Conservation (phyloP, 768 basidiomycete genomes). For the Hygrophoropsis aurantiaca region DNA sequence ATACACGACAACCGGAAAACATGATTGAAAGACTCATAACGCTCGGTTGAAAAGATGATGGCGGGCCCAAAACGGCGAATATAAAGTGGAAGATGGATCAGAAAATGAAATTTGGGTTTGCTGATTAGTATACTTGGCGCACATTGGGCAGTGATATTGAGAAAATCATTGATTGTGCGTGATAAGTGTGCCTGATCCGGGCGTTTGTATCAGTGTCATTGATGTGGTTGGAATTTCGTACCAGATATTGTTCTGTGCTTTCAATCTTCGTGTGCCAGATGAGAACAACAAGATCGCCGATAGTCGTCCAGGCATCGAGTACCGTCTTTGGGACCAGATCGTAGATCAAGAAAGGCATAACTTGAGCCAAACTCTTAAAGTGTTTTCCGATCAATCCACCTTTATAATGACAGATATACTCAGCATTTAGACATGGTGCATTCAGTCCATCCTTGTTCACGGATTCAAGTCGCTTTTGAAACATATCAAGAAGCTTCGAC, state of each 20-base stretch:
- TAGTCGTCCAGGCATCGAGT: conserved; percentile 28
- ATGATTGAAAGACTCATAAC: conserved; percentile 27
- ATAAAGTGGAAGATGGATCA: conserved; percentile 24
- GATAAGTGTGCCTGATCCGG: conserved; percentile 6
- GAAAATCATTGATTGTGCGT: conserved; percentile 22
- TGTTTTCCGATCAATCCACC: conserved; percentile 17
- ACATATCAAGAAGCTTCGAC: conserved; percentile 2
- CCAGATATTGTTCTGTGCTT: conserved; percentile 34
- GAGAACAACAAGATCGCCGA: conserved; percentile 34
- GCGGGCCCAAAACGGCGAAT: conserved; percentile 28
- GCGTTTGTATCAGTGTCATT: background rate
- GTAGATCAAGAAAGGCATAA: conserved; percentile 11
- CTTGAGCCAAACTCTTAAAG: conserved; percentile 17
- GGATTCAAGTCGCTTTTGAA: conserved; percentile 4
- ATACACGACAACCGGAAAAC: conserved; percentile 24
- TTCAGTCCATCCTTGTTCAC: conserved; percentile 13
- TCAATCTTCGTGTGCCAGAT: conserved; percentile 44
- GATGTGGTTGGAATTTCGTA: conserved; percentile 5
- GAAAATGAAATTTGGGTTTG: conserved; percentile 32
- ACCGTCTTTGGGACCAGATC: conserved; percentile 9
- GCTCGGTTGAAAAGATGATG: conserved; percentile 27
- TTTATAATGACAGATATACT: conserved; percentile 18
- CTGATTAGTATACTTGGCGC: conserved; percentile 22
- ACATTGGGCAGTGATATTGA: conserved; percentile 19
- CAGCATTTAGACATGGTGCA: conserved; percentile 4